Conservation (phyloP, 345 rosid genomes). For the Pistacia atlantica region DNA sequence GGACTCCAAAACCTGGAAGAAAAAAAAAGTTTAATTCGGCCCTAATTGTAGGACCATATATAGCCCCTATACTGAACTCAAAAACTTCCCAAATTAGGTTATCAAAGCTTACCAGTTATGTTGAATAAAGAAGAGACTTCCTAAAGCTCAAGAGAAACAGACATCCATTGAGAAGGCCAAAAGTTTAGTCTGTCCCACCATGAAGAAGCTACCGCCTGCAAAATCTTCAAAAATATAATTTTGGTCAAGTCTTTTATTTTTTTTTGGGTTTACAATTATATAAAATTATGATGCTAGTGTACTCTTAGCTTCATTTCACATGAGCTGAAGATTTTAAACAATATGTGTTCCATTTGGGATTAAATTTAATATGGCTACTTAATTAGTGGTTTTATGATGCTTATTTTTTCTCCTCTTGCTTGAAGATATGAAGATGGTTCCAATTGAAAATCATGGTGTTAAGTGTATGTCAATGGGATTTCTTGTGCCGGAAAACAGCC, state of each 20-base stretch:
- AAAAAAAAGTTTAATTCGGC: no score
- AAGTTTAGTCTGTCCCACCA: no score
- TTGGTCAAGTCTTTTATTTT: neutral
- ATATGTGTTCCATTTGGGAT: neutral
- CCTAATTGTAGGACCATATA: no score
- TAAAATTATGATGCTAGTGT: neutral
- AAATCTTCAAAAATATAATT: neutral
- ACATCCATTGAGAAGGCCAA: no score
- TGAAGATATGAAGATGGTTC: slow-evolving; percentile 86
- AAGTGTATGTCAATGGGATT: slow-evolving; percentile 97
- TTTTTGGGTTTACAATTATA: neutral
- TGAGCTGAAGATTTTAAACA: neutral
- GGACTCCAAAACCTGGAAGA: no score
- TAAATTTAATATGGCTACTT: neutral
- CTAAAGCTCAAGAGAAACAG: no score
- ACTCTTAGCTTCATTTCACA: neutral
- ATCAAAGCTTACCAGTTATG: no score
- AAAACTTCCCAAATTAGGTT: no score
- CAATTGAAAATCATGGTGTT: slow-evolving; percentile 81
- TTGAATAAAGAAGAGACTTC: no score
- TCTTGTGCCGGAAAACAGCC: slow-evolving; percentile 88
- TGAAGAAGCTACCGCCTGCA: no score
- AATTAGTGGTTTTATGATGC: slow-evolving; percentile 3
- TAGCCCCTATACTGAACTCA: no score
- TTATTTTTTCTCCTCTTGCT: neutral